Evolutionary conservation across 768 basidiomycete species (phyloP), one percentile per base, ranked within the genome.

Genomic region (Pisolithus microcarpus): DNA sequence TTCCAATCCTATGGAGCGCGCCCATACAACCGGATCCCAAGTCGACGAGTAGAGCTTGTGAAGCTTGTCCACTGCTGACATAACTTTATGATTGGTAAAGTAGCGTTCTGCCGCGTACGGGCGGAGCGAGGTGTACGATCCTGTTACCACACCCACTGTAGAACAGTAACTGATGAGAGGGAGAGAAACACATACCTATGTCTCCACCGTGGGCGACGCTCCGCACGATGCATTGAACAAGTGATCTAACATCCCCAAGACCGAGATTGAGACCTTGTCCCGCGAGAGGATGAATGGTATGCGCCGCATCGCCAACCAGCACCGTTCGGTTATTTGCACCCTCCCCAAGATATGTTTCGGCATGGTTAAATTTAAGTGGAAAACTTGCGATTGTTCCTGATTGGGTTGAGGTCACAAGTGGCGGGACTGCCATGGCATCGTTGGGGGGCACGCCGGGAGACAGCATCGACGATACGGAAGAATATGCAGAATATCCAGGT

Each of bases 201-300:
- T 99, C 96, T 3, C 82, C 82, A 5, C 95, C 95, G 2, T 73
- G 65, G 11, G 61, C 56, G 18, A 87, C 55, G 0, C 84, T 76
- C 6, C 70, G 60, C 30, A 81, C 69, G 36, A 97, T 80, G 56
- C 81, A 81, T 43, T 75, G 73, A 1, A 82, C 72, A 13, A 99
- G 77, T 50, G 77, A 77, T 60, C 85, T 77, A 3, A 85, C 90
- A 64, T 99, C 95, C 1, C 75, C 85, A 26, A 99, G 72, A n/a
- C 95, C 96, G 62, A 95, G 72, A 65, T 99, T 98, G 38, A 98
- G 74, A 0, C 95, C 96, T 65, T 98, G 95, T 2, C 96, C 96
- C 0, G 94, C 95, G 24, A 98, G 79, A 1, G 96, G 95, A 62
- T 98, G 95, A 1, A 92, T 74, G 0, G 90, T 91, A 62, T 98